Evolutionary conservation across 768 basidiomycete species (phyloP).

Genomic region (Porphyrellus cyaneotinctus): DNA sequence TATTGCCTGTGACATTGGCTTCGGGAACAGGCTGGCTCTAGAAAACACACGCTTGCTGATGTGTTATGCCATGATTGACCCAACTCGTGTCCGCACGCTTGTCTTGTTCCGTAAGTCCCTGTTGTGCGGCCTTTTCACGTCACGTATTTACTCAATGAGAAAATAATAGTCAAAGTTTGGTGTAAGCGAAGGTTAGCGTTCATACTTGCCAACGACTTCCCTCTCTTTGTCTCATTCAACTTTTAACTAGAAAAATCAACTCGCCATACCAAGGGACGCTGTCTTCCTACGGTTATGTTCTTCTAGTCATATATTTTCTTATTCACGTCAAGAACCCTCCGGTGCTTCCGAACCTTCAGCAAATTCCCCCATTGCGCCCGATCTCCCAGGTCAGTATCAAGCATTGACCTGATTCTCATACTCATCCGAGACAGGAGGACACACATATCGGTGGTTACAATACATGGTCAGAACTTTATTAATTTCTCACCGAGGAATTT

Average conservation of each 20-base stretch:
- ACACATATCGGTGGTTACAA: conserved; percentile 78
- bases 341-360: conserved; percentile 92
- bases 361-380: conserved; percentile 87
- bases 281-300: conserved; percentile 95
- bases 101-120: conserved; percentile 88
- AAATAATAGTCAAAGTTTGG: conserved; percentile 89
- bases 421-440: conserved; percentile 53
- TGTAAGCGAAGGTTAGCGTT: conserved; percentile 76
- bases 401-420: conserved; percentile 7
- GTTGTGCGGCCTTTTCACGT: conserved; percentile 10
- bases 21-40: conserved; percentile 93
- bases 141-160: conserved; percentile 14
- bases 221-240: not conserved
- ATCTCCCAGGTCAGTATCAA: conserved; percentile 61
- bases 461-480: conserved; percentile 53
- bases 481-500: conserved; percentile 9
- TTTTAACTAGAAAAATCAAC: conserved; percentile 82
- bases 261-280: conserved; percentile 96
- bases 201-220: not conserved
- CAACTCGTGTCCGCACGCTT: conserved; percentile 86
- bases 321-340: conserved; percentile 97
- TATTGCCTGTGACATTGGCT: conserved; percentile 97
- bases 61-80: conserved; percentile 97
- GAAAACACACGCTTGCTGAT: conserved; percentile 95
- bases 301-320: conserved; percentile 97